Percentiles rank a stretch among this genome's conserved stretches.
Evolutionary conservation across 2,329 filamentous ascomycete genomes (phyloP).

Genomic region (Chaetomiaceae sp.): DNA sequence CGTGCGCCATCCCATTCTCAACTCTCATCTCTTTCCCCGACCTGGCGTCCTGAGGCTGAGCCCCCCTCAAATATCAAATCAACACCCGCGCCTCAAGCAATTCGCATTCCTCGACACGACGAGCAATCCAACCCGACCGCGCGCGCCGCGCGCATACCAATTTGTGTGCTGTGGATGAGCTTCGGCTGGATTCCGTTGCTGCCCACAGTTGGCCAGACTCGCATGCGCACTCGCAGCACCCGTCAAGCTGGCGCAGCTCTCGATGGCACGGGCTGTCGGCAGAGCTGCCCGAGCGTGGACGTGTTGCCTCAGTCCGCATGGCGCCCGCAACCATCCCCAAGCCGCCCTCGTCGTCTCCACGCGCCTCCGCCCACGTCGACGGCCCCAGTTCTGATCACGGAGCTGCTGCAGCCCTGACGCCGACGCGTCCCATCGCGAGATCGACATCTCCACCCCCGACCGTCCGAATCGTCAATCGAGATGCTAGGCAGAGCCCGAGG

Average conservation of each 20-base stretch:
- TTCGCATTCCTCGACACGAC: background rate
- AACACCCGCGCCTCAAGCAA: background rate
- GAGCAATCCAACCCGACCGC: too few relatives aligned
- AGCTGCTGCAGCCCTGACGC: slow-evolving; percentile 1
- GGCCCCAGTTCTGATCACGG: background rate
- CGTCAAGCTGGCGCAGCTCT: slow-evolving; percentile 8
- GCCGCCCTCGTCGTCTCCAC: background rate
- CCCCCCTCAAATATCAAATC: background rate
- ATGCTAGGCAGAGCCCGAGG: background rate
- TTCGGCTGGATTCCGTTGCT: background rate
- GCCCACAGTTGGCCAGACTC: background rate
- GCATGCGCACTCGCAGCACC: slow-evolving; percentile 9
- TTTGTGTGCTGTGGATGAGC: too few relatives aligned
- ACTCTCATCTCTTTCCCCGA: background rate
- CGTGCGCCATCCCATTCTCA: too few relatives aligned
- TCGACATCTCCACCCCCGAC: slow-evolving; percentile 1
- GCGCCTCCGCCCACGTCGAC: slow-evolving; percentile 1
- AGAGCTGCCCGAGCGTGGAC: slow-evolving; percentile 12
- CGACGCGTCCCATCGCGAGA: background rate
- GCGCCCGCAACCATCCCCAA: slow-evolving; percentile 5
- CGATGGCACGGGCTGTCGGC: slow-evolving; percentile 15
- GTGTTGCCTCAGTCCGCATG: slow-evolving; percentile 10
- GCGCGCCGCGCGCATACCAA: too few relatives aligned
- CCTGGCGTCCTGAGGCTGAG: background rate
- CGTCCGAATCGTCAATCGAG: background rate